Conservation (phyloP, 2,329 filamentous ascomycete species). For the Aotearoamyces nothofagi region DNA sequence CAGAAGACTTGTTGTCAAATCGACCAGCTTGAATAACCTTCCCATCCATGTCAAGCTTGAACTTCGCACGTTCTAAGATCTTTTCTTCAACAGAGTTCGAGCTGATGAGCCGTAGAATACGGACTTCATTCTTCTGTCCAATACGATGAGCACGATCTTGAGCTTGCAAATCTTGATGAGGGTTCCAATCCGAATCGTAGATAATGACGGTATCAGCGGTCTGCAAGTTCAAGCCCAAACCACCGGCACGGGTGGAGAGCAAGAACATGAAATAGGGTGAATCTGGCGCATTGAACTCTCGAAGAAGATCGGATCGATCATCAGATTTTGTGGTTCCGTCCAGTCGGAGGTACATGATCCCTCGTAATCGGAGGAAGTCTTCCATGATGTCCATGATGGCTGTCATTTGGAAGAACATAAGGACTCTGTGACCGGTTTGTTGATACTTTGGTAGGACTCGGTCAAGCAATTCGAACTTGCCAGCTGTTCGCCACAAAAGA, state of each 20-base stretch:
- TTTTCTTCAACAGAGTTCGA: conserved; percentile 98
- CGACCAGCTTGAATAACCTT: conserved; percentile 99
- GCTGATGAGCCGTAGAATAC: conserved; percentile 88
- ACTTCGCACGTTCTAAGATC: conserved; percentile 90
- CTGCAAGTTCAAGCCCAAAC: conserved; percentile 91
- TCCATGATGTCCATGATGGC: conserved; percentile 99
- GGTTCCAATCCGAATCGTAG: conserved; percentile 99
- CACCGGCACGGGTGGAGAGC: conserved; percentile 95
- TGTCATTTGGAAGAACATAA: conserved; percentile 99
- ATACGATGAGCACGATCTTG: conserved; percentile 99
- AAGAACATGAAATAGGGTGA: conserved; percentile 97
- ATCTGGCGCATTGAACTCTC: conserved; percentile 73
- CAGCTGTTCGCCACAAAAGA: conserved; percentile 83
- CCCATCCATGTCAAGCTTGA: conserved; percentile 98
- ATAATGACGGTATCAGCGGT: conserved; percentile 99
- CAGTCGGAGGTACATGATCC: conserved; percentile 74
- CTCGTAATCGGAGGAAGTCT: conserved; percentile 78
- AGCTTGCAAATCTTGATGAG: conserved; percentile 95
- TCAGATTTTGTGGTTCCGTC: conserved; percentile 97
- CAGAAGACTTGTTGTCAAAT: conserved; percentile 98
- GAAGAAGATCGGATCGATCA: conserved; percentile 82
- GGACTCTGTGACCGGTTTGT: conserved; percentile 76
- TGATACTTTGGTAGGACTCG: conserved; percentile 87
- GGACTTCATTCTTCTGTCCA: conserved; percentile 97
- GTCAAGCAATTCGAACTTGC: conserved; percentile 94